Conservation (phyloP, 2,329 filamentous ascomycete species). For the Aspergillus ibericus region DNA sequence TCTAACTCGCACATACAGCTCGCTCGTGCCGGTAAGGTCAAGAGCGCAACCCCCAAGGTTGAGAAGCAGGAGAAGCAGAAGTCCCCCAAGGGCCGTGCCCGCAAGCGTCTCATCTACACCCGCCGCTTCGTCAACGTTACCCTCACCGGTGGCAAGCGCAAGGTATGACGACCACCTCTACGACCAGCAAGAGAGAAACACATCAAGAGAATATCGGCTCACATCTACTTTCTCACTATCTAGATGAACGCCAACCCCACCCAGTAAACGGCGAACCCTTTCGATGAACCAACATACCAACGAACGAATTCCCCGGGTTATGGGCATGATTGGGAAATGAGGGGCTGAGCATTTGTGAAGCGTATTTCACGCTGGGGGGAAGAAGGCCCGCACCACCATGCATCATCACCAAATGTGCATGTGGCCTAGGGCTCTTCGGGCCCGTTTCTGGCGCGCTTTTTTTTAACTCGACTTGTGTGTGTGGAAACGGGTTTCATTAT, state of each 20-base stretch:
- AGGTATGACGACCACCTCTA: conserved; percentile 60
- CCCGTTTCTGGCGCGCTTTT: background rate
- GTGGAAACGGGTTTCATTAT: background rate
- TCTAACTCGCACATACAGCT: conserved; percentile 10
- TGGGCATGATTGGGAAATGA: background rate
- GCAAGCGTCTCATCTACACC: conserved; percentile 96
- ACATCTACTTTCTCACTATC: background rate
- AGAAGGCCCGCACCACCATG: background rate
- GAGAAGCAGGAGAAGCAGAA: conserved; percentile 77
- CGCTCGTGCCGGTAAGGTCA: conserved; percentile 29
- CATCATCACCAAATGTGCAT: too few species aligned
- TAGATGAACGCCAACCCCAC: conserved; percentile 88
- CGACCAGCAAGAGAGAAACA: background rate
- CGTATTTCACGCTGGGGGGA: background rate
- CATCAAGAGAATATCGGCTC: background rate
- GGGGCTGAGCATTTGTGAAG: conserved; percentile 5
- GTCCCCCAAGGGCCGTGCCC: conserved; percentile 92
- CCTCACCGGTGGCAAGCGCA: conserved; percentile 96
- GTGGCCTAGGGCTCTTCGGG: background rate
- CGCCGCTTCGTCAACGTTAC: conserved; percentile 98
- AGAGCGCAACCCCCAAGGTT: conserved; percentile 27
- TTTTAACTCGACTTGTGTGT: background rate
- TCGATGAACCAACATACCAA: conserved; percentile 1
- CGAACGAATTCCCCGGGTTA: conserved; percentile 9
- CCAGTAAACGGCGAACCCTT: conserved; percentile 52